These are phyloP conservation scores for Penicillium chermesinum DNA, from an alignment of 495 filamentous ascomycete genomes.

Conservation along the genomic window DNA sequence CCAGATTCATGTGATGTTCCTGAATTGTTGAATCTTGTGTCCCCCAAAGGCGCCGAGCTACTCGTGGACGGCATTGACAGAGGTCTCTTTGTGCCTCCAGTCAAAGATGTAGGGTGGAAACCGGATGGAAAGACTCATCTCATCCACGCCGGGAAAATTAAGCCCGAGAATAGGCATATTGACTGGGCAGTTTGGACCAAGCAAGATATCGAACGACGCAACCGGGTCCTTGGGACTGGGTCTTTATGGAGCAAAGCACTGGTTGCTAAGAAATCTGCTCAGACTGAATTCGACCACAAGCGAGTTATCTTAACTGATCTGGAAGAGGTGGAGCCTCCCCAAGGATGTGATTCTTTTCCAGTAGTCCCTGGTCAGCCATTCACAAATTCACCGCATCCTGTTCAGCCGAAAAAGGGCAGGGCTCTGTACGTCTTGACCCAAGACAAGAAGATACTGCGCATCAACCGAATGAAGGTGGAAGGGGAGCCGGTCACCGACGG, in stretches of 20 bases:
- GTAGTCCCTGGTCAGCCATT: conserved; percentile 39
- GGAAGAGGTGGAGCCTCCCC: conserved; percentile 31
- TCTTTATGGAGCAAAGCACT: conserved; percentile 49
- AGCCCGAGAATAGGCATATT: conserved; percentile 47
- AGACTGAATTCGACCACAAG: conserved; percentile 26
- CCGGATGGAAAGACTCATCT: conserved; percentile 13
- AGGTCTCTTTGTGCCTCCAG: conserved; percentile 61
- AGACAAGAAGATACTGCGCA: conserved; percentile 33
- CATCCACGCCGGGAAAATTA: conserved; percentile 49
- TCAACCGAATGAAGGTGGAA: conserved; percentile 43
- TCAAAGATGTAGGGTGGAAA: conserved; percentile 37
- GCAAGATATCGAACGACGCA: conserved; percentile 42
- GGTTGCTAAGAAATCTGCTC: conserved; percentile 16
- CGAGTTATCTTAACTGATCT: conserved; percentile 37
- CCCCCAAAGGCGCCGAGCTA: conserved; percentile 51
- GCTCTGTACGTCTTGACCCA: conserved; percentile 35
- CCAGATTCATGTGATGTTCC: conserved; percentile 38
- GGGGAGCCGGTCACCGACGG: conserved; percentile 34
- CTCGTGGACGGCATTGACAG: conserved; percentile 55
- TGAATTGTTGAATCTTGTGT: conserved; percentile 35
- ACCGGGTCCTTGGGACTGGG: conserved; percentile 47
- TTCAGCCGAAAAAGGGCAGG: conserved; percentile 24
- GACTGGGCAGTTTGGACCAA: conserved; percentile 49
- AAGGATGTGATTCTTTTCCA: conserved; percentile 23
- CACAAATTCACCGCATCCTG: conserved; percentile 24